Conservation (phyloP, 331 rosid species). For the Pyracantha coccinea region DNA sequence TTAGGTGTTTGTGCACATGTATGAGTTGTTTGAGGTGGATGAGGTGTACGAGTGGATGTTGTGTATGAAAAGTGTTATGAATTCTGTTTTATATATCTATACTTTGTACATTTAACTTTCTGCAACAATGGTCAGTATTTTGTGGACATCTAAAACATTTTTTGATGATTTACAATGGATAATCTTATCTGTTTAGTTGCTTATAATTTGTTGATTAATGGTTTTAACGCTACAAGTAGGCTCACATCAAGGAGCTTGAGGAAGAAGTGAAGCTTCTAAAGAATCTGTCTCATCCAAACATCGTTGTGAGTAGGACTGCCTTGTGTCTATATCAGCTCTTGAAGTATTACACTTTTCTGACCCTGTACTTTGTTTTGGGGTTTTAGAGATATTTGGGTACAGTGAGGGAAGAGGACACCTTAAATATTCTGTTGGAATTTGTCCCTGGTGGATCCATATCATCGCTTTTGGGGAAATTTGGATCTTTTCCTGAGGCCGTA, state of each 20-base stretch:
- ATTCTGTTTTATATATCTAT: background rate
- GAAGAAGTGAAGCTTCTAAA: slow-evolving; percentile 98
- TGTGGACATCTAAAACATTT: background rate
- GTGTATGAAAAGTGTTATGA: background rate
- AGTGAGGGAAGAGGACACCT: slow-evolving; percentile 80
- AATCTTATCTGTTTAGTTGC: background rate
- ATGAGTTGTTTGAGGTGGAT: background rate
- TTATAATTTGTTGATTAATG: slow-evolving; percentile 1
- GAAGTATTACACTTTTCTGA: slow-evolving; percentile 18
- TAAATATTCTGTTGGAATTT: slow-evolving; percentile 92
- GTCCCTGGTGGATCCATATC: slow-evolving; percentile 99
- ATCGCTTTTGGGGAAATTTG: slow-evolving; percentile 96
- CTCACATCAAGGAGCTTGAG: slow-evolving; percentile 93
- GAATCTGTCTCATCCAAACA: slow-evolving; percentile 89
- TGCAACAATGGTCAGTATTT: background rate
- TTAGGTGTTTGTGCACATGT: background rate
- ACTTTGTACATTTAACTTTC: background rate
- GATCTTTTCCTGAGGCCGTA: slow-evolving; percentile 98
- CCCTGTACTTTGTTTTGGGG: slow-evolving; percentile 19
- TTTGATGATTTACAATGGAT: background rate
- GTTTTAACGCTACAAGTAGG: slow-evolving; percentile 42
- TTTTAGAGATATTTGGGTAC: slow-evolving; percentile 93
- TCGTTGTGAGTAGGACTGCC: slow-evolving; percentile 74
- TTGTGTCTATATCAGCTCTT: slow-evolving; percentile 10
- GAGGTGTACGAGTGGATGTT: background rate